Base-by-base conservation (phyloP, 2,329 filamentous ascomycete species). In the Geosmithia morbida region DNA sequence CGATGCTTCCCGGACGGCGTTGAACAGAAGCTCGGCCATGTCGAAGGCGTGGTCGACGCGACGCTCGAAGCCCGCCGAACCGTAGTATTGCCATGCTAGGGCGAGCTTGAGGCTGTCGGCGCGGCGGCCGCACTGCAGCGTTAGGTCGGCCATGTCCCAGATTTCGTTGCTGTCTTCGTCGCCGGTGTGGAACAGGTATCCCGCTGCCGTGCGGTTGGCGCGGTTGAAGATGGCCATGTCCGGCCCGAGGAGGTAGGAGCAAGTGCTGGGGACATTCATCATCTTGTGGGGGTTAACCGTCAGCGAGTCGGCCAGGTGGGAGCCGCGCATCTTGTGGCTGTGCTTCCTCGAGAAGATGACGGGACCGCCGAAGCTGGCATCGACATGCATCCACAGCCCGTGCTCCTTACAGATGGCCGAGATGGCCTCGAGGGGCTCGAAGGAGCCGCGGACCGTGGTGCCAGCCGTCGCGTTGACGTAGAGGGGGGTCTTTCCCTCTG, bases 211-310 rank as follows among this genome's bases (percentile, higher is more conserved):
- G 2, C 85, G 94, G 66, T 95, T 95, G 13, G 88, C 88, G 44
- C 66, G 69, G 61, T 92, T 84, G 62, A 97, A 94, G 20, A 83
- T 67, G 48, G 73, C 70, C 59, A 94, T 66, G 60, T 97, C 89
- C 2, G 76, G 75, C 0, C 79, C 82, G 13, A 98, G 74, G 4
- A 98, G 74, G 67, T 94, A 96, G 0, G 84, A 89, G 66, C 89
- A 97, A 0, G 89, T 95, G 41, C 94, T 69, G 0, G 92, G 90
- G 2, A 87, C 85, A 49, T 87, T 87, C 59, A 97, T 76, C 92
- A 97, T 97, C 68, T 97, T 97, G 68, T 98, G 92, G 49, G 92
- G 89, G 63, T 94, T 97, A 48, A 95, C 77, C 2, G 88, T 87
- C 40, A 97, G 70, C 14, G 81, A 87, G 63, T 96, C 76, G 10